These are phyloP conservation scores for Heterotrichella gracilis DNA, from an alignment of 352 stramenopile species.

Conservation along the genomic window DNA sequence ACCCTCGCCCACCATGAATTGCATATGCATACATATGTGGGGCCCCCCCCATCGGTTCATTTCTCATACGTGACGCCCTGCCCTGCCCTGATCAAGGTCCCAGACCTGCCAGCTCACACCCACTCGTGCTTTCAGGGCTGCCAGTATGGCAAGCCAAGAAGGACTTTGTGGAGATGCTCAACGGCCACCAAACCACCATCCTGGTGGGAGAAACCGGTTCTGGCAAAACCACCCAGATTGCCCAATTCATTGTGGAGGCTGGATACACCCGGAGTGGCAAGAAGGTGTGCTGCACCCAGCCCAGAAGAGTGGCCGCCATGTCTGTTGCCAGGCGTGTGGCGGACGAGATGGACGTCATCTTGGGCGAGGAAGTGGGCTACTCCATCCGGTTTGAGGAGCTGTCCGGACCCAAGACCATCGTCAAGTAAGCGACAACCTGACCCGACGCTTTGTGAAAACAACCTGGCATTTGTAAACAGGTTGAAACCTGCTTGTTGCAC, in stretches of 20 bases:
- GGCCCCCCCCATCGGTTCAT: too few relatives aligned
- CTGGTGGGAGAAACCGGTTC: conserved; percentile 87
- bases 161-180: conserved; percentile 34
- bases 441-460: too few relatives aligned
- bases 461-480: too few relatives aligned
- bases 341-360: conserved; percentile 84
- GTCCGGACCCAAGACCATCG: conserved; percentile 30
- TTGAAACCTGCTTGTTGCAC: too few relatives aligned
- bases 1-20: too few relatives aligned
- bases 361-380: conserved; percentile 88
- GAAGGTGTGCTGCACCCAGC: conserved; percentile 77
- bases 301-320: conserved; percentile 77
- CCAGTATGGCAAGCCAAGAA: conserved; percentile 53
- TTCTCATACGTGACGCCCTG: too few relatives aligned
- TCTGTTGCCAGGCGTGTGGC: conserved; percentile 79
- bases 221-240: conserved; percentile 75
- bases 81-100: too few relatives aligned
- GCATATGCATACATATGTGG: too few relatives aligned
- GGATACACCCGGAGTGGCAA: conserved; percentile 27
- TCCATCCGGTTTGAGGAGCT: conserved; percentile 96
- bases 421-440: too few relatives aligned
- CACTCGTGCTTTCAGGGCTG: too few relatives aligned
- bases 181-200: conserved; percentile 61
- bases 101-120: too few relatives aligned
- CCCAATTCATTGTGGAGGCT: conserved; percentile 55